Evolutionary conservation across 768 basidiomycete species (phyloP), one percentile per base, ranked within the genome.

Genomic region (Boletus sensibilis): DNA sequence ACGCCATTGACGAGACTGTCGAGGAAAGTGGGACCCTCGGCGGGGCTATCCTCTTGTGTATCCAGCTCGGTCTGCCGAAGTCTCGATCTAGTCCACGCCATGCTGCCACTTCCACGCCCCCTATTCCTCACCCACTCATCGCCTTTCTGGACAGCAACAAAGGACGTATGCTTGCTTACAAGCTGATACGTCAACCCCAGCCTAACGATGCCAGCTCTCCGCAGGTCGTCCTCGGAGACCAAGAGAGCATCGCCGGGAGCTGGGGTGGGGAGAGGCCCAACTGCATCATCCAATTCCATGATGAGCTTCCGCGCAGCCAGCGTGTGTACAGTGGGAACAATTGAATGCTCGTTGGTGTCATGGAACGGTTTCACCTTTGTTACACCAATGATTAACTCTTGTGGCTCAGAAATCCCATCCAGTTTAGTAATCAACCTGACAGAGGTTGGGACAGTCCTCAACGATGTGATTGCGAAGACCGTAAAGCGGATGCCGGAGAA

Each of bases 271-370:
- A 76, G 68, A n/a, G 69, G 71, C 20, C 70, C 71, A 21, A 54
- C 62, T 5, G 57, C 53, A 25, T 76, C 76, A 44, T 78, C 74
- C 41, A 84, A 65, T 18, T 82, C 82, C 60, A 77, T 77, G n/a
- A 86, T 80, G 29, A 86, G 71, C 14, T 72, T 70, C 54, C 79
- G 78, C 2, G 83, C 85, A 6, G 82, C 79, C 38, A 86, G 70
- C 0, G 79, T 76, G 61, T 87, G 86, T 27, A 87, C 64, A 16
- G 80, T 68, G 53, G 61, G 74, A 47, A 56, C 72, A 50, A 29
- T 16, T 0, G 63, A 62, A 21, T 63, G 20, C 1, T 50, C 52
- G 20, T 51, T 21, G 8, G 58, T 53, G 9, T 65, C 55, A 27
- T 57, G 60, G 53, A 69, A 69, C 6, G 69, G 66, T 35, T 66